phyloP scores from a whole-genome alignment of 768 basidiomycete genomes.

The Kwoniella newhampshirensis region DNA sequence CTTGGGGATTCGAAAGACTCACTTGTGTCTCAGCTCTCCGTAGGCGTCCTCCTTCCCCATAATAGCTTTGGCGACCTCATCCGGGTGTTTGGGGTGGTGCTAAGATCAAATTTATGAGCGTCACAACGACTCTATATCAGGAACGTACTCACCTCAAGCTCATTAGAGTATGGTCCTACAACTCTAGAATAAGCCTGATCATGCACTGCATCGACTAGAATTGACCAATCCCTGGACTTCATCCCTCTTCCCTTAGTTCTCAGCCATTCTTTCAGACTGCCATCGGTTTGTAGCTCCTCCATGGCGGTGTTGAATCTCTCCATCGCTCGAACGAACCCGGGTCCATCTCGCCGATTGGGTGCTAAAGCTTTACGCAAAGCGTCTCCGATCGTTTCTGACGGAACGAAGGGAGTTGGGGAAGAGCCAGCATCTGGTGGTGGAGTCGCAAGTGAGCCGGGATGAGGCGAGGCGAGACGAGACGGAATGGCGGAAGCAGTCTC shows the following conservation, averaged over 20 bases:
- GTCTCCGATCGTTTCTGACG: conserved; percentile 42
- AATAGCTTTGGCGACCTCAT: conserved; percentile 58
- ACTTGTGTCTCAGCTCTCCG: conserved; percentile 51
- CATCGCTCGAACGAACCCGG: conserved; percentile 44
- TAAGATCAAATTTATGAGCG: conserved; percentile 57
- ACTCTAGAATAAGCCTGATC: conserved; percentile 92
- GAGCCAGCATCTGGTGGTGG: conserved; percentile 26
- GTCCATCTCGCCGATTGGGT: conserved; percentile 45
- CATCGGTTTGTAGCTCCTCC: conserved; percentile 27
- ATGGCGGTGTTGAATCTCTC: conserved; percentile 47
- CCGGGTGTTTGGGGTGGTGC: conserved; percentile 87
- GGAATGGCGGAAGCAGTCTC: conserved; percentile 15
- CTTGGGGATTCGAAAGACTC: conserved; percentile 8
- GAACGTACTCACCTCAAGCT: conserved; percentile 69
- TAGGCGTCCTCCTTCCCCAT: conserved; percentile 47
- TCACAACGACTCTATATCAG: conserved; percentile 47
- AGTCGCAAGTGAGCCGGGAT: conserved; percentile 23
- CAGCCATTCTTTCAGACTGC: conserved; percentile 21
- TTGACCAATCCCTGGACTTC: conserved; percentile 37
- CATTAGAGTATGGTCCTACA: conserved; percentile 84
- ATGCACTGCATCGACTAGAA: conserved; percentile 45
- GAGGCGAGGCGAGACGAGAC: conserved; percentile 33
- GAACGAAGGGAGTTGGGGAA: conserved; percentile 10
- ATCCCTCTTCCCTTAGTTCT: not conserved
- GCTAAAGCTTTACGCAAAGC: conserved; percentile 41